A percentile compares a stretch with the other conserved stretches of the same genome.
These are phyloP conservation scores for Syncephalastrum contaminatum DNA, from an alignment of 371 early-diverging fungal genomes.

Conservation along the genomic window DNA sequence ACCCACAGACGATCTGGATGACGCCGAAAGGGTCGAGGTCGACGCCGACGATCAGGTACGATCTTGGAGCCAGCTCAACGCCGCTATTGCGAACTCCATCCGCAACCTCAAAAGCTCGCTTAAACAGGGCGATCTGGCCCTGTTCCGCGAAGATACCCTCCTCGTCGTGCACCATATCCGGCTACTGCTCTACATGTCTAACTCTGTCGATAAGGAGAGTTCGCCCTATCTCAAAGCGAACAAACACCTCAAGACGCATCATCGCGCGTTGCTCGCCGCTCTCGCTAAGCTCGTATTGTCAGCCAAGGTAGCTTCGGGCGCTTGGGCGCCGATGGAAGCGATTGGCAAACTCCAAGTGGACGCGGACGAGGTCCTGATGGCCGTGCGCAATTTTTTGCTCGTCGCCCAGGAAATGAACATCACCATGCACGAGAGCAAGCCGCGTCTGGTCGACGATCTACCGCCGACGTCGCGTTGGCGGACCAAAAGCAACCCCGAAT, in stretches of 20 bases:
- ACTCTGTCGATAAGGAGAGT: slow-evolving; percentile 68
- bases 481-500: neutral
- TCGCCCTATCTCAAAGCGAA: slow-evolving; percentile 64
- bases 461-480: slow-evolving; percentile 15
- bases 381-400: slow-evolving; percentile 74
- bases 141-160: slow-evolving; percentile 25
- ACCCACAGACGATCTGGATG: too few relatives aligned
- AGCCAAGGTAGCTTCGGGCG: slow-evolving; percentile 79
- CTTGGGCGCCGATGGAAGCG: slow-evolving; percentile 51
- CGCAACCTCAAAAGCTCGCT: slow-evolving; percentile 66
- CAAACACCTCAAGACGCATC: slow-evolving; percentile 65
- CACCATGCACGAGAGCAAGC: slow-evolving; percentile 51
- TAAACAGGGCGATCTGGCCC: slow-evolving; percentile 39
- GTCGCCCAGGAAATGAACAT: slow-evolving; percentile 76
- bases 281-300: slow-evolving; percentile 82
- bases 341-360: slow-evolving; percentile 31
- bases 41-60: slow-evolving; percentile 11
- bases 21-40: neutral
- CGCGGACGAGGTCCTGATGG: slow-evolving; percentile 65
- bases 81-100: slow-evolving; percentile 63
- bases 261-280: slow-evolving; percentile 76
- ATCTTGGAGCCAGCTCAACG: slow-evolving; percentile 64
- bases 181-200: slow-evolving; percentile 77
- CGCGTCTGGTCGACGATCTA: slow-evolving; percentile 20
- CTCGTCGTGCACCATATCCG: slow-evolving; percentile 78